These are phyloP conservation scores for Talaromyces nanjingensis DNA, from an alignment of 495 filamentous ascomycete species.

Conservation along the genomic window DNA sequence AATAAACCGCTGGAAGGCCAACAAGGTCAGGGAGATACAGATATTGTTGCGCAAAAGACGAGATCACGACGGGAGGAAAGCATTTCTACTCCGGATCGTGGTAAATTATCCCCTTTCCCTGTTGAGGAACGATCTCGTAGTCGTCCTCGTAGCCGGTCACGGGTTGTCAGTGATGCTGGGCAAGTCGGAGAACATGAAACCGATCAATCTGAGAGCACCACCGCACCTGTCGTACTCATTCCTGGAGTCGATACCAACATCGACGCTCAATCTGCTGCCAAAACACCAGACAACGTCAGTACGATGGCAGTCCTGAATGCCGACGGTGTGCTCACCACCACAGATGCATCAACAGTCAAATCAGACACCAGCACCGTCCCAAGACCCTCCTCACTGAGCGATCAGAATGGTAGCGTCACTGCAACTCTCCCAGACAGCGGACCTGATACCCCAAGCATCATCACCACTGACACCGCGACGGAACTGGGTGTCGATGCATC, in stretches of 20 bases:
- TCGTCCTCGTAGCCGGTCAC: conserved; percentile 4
- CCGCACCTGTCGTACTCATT: conserved; percentile 1
- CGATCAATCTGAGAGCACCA: neutral
- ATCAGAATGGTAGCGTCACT: neutral
- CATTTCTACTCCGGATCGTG: neutral
- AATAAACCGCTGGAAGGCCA: neutral
- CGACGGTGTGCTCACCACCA: conserved; percentile 19
- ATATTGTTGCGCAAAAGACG: neutral
- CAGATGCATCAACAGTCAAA: neutral
- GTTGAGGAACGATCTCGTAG: neutral
- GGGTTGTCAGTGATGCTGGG: conserved; percentile 9
- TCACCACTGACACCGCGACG: neutral
- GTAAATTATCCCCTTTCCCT: neutral
- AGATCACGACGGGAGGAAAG: neutral
- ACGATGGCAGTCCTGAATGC: conserved; percentile 30
- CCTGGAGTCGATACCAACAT: conserved; percentile 14
- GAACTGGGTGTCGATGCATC: neutral
- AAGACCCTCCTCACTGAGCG: neutral
- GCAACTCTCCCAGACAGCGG: neutral
- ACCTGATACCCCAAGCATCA: neutral
- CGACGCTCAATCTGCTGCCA: conserved; percentile 17
- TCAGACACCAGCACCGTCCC: neutral
- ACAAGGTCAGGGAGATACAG: neutral
- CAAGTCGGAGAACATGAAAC: conserved; percentile 1
- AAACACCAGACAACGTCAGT: conserved; percentile 19